Percentiles rank a stretch among this genome's conserved stretches.
phyloP scores from a whole-genome alignment of 371 early-diverging fungal species.

The Mucor racemosus region DNA sequence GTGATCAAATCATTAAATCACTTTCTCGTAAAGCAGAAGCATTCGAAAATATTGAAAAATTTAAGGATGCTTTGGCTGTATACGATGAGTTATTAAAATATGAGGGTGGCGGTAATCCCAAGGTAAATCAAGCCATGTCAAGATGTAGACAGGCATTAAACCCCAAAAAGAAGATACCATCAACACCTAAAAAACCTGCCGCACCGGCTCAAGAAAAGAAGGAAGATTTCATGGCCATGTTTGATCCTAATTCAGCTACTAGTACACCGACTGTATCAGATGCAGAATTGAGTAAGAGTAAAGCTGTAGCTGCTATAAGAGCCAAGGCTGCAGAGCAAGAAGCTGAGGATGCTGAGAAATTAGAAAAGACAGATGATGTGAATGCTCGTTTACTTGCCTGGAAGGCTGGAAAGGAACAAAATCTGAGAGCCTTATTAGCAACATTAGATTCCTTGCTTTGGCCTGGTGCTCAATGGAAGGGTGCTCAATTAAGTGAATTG shows the following conservation, averaged over 20 bases:
- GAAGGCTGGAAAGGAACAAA: slow-evolving; percentile 88
- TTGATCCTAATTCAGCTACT: neutral
- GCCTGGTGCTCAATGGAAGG: slow-evolving; percentile 74
- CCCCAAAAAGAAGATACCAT: neutral
- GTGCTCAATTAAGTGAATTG: slow-evolving; percentile 81
- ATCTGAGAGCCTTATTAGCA: slow-evolving; percentile 87
- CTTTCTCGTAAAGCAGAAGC: slow-evolving; percentile 74
- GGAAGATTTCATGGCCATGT: neutral
- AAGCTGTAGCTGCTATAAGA: slow-evolving; percentile 75
- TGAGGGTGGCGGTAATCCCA: slow-evolving; percentile 45
- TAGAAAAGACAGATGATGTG: slow-evolving; percentile 77
- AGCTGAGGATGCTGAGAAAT: slow-evolving; percentile 77
- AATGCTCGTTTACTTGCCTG: slow-evolving; percentile 75
- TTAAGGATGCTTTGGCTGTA: slow-evolving; percentile 69
- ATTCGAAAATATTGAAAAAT: slow-evolving; percentile 81
- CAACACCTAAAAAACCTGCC: slow-evolving; percentile 6
- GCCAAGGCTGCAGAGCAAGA: slow-evolving; percentile 71
- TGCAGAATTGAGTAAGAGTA: slow-evolving; percentile 46
- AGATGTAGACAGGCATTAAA: slow-evolving; percentile 41
- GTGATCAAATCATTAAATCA: slow-evolving; percentile 19
- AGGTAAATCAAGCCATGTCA: slow-evolving; percentile 51
- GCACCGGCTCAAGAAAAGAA: neutral
- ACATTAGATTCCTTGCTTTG: slow-evolving; percentile 84
- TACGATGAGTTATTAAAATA: slow-evolving; percentile 66
- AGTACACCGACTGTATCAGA: slow-evolving; percentile 9